Base-by-base conservation (phyloP, 108 stramenopile genomes). In the Fistulifera solaris region DNA sequence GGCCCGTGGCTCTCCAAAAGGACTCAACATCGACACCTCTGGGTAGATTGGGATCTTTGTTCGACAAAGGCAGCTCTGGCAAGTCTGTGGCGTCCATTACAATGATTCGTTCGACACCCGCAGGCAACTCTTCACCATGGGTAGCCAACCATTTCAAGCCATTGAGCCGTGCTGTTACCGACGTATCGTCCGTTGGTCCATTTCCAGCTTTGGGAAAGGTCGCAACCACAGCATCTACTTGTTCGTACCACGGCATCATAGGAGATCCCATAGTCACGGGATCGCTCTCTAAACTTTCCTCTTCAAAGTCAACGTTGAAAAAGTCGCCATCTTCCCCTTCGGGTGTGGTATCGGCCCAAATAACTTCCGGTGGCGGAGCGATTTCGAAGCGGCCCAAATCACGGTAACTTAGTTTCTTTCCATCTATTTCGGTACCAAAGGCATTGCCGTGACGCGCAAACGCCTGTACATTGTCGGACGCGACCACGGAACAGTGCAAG, bases 81-180 rank as follows among this genome's bases (percentile, higher is more conserved):
- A 93, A 47, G 54, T 93, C 90, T 15, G 86, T 93, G 1, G 86
- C 90, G 68, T 93, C 90, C 76, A 93, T 70, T 10, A 93, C 90
- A 19, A 93, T 58, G 51, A 93, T 71, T 7, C 86, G 63, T 67
- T 93, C 90, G 26, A 93, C 90, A 23, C 70, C 76, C 0, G 80
- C 66, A 0, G 83, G 85, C 2, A 93, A 65, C 15, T 59, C 59
- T 26, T 55, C 65, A 5, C 90, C 90, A 15, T 80, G 62, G n/a
- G 80, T 76, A 35, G 86, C 71, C 15, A 93, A 52, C 90, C 90
- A 93, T 47, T 72, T 78, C 8, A 93, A 61, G 1, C 90, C 90
- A 56, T 74, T 78, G 38, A 90, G 62, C 19, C 88, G 63, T 11
- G 76, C 71, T 41, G 59, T 57, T 40, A 89, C 17, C 31, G 76